Evolutionary conservation across 2,329 filamentous ascomycete genomes (phyloP).

Genomic region (Colletotrichum musicola): DNA sequence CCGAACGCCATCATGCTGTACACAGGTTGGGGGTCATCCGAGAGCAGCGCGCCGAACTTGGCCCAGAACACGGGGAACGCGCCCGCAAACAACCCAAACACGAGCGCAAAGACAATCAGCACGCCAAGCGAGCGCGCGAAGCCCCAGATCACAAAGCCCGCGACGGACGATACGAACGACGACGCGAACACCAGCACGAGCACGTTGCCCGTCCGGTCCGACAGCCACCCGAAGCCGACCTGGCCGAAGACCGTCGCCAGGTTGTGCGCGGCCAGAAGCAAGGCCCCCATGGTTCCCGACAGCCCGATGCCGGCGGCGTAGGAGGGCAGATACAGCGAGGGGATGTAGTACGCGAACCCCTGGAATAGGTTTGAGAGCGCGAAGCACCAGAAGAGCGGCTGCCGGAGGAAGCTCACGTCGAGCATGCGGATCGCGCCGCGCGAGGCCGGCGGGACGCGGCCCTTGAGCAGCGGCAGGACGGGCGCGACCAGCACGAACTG

Average conservation of each 20-base stretch:
- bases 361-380: slow-evolving; percentile 64
- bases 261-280: slow-evolving; percentile 64
- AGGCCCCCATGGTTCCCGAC: slow-evolving; percentile 56
- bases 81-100: slow-evolving; percentile 70
- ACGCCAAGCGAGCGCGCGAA: slow-evolving; percentile 58
- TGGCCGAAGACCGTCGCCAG: slow-evolving; percentile 60
- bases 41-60: slow-evolving; percentile 45
- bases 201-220: slow-evolving; percentile 59
- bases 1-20: slow-evolving; percentile 47
- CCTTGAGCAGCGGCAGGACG: slow-evolving; percentile 55
- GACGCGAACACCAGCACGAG: slow-evolving; percentile 57
- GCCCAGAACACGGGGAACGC: slow-evolving; percentile 44
- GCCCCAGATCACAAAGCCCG: slow-evolving; percentile 68
- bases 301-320: slow-evolving; percentile 58
- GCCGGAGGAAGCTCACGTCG: slow-evolving; percentile 42
- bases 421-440: slow-evolving; percentile 42
- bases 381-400: slow-evolving; percentile 50
- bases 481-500: slow-evolving; percentile 54
- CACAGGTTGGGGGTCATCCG: slow-evolving; percentile 45
- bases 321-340: slow-evolving; percentile 64
- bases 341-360: slow-evolving; percentile 67
- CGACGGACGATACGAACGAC: slow-evolving; percentile 60
- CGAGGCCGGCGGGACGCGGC: slow-evolving; percentile 54
- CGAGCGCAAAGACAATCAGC: slow-evolving; percentile 63
- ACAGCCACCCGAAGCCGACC: slow-evolving; percentile 59